Evolutionary conservation across 768 basidiomycete genomes (phyloP).

Genomic region (Clitopilus passeckerianus): DNA sequence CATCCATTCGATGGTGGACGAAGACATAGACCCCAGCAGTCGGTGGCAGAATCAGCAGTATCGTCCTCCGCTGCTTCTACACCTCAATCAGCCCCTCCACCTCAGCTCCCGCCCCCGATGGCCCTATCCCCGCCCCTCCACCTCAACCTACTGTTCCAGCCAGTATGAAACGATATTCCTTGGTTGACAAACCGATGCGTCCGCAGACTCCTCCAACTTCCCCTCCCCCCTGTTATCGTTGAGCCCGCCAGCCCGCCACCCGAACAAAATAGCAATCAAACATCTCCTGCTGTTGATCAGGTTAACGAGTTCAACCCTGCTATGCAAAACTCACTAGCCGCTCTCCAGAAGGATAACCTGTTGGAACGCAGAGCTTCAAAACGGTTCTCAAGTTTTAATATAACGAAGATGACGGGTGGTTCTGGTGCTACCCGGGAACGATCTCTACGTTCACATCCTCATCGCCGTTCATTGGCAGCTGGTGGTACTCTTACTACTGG

Average conservation of each 20-base stretch:
- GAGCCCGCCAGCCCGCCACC: slow-evolving; percentile 42
- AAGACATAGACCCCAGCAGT: not conserved
- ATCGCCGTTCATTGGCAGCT: slow-evolving; percentile 65
- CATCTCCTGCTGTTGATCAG: slow-evolving; percentile 32
- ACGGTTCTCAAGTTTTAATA: slow-evolving; percentile 92
- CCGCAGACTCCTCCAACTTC: slow-evolving; percentile 15
- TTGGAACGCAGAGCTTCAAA: slow-evolving; percentile 92
- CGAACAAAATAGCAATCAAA: slow-evolving; percentile 23
- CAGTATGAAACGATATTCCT: slow-evolving; percentile 72
- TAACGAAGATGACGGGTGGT: slow-evolving; percentile 84
- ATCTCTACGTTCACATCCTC: slow-evolving; percentile 43
- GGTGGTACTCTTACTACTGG: slow-evolving; percentile 59
- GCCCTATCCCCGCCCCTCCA: slow-evolving; percentile 1
- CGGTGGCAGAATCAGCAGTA: not conserved
- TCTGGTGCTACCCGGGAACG: slow-evolving; percentile 38
- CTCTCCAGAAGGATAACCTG: slow-evolving; percentile 80
- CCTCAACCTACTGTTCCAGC: slow-evolving; percentile 45
- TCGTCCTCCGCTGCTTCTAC: not conserved
- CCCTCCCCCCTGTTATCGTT: slow-evolving; percentile 39
- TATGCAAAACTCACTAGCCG: slow-evolving; percentile 79
- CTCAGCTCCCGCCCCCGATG: slow-evolving; percentile 4
- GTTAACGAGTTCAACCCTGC: slow-evolving; percentile 45
- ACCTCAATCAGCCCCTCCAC: slow-evolving; percentile 5
- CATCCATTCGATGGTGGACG: not conserved
- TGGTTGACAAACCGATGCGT: slow-evolving; percentile 49